phyloP scores from a whole-genome alignment of 768 basidiomycete species.

The Coprinellus micaceus region DNA sequence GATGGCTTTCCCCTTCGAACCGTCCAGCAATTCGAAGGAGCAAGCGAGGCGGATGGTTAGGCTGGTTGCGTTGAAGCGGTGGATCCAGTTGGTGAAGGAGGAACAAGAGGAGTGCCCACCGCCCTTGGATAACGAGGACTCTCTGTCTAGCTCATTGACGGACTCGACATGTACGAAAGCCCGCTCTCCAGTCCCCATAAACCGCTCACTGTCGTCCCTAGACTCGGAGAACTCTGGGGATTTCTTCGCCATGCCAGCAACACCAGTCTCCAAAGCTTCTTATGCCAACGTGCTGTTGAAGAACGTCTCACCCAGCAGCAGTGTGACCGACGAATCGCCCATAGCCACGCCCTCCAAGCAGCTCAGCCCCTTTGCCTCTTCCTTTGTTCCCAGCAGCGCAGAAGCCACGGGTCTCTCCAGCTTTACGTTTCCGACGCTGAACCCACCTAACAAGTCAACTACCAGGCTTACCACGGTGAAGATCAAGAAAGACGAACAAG shows the following conservation, averaged over 20 bases:
- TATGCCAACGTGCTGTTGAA: constrained; percentile 6
- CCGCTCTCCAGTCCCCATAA: neutral
- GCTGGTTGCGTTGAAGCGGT: constrained; percentile 34
- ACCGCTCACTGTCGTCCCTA: neutral
- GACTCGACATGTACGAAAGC: constrained; percentile 3
- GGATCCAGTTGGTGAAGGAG: constrained; percentile 30
- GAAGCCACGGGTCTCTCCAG: constrained; percentile 6
- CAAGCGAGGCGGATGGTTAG: constrained; percentile 28
- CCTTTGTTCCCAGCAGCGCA: constrained; percentile 8
- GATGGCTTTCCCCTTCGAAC: constrained; percentile 3
- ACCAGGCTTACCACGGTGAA: constrained; percentile 20
- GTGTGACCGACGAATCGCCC: constrained; percentile 1
- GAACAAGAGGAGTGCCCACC: neutral
- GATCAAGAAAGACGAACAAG: constrained; percentile 53
- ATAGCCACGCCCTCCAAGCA: neutral
- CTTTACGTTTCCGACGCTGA: constrained; percentile 11
- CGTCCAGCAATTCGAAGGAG: constrained; percentile 32
- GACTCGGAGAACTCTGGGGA: constrained; percentile 21
- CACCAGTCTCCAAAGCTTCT: constrained; percentile 31
- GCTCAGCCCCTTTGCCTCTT: constrained; percentile 7
- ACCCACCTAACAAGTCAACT: constrained; percentile 9
- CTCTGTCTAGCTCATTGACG: constrained; percentile 7
- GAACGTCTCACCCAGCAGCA: constrained; percentile 7
- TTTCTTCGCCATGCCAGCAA: constrained; percentile 45
- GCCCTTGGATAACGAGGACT: constrained; percentile 2